phyloP scores from a whole-genome alignment of 768 basidiomycete species.

The Kwoniella europaea region DNA sequence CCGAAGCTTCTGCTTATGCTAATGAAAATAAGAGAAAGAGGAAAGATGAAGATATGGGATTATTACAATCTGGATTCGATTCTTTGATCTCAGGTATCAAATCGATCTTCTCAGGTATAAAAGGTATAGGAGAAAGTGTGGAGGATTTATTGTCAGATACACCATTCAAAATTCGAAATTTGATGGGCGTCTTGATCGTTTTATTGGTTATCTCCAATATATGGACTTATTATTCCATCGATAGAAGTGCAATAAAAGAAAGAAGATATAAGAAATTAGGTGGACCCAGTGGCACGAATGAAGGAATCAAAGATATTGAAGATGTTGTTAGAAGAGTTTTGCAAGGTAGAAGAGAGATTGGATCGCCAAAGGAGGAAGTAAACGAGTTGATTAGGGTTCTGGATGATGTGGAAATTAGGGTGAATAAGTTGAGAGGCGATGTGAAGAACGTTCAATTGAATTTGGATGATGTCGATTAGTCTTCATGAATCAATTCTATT shows the following conservation, averaged over 20 bases:
- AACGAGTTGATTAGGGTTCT: conserved; percentile 35
- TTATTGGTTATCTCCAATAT: conserved; percentile 48
- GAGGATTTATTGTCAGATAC: conserved; percentile 38
- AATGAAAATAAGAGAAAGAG: conserved; percentile 34
- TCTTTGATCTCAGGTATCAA: conserved; percentile 39
- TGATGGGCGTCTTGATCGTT: conserved; percentile 40
- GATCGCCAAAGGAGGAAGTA: conserved; percentile 29
- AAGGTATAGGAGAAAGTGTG: conserved; percentile 28
- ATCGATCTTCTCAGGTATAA: conserved; percentile 39
- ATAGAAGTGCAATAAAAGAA: conserved; percentile 10
- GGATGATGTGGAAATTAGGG: conserved; percentile 39
- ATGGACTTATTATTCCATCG: conserved; percentile 48
- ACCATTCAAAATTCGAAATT: conserved; percentile 30
- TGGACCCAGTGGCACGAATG: background rate
- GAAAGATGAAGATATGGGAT: conserved; percentile 38
- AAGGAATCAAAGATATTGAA: conserved; percentile 1
- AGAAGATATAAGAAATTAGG: conserved; percentile 20
- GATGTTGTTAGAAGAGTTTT: conserved; percentile 30
- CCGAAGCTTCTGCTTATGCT: conserved; percentile 41
- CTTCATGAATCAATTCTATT: too few species aligned
- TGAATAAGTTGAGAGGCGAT: conserved; percentile 19
- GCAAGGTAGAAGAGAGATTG: background rate
- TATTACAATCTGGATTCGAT: conserved; percentile 46
- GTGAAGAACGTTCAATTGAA: background rate
- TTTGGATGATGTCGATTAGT: conserved; percentile 13